Base-by-base conservation (phyloP, 2,329 filamentous ascomycete genomes). In the Geosmithia putterillii region DNA sequence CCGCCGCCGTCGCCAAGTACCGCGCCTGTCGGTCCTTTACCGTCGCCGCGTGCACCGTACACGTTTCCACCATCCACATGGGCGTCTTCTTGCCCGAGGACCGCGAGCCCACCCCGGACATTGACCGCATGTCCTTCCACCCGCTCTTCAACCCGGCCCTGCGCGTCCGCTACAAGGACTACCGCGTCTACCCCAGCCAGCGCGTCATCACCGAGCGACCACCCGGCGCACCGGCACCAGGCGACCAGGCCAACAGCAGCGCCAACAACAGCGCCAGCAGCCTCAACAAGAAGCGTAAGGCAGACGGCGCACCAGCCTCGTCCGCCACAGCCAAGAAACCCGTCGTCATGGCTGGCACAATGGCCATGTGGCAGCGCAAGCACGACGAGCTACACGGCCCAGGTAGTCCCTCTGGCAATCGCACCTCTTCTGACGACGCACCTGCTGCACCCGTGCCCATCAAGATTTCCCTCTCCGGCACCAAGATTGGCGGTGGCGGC, bases 21-120 rank as follows among this genome's bases (percentile, higher is more conserved):
- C 76, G 77, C 35, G 81, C 79, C 28, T 77, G 81, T 22, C 76
- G 85, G 10, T 82, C 79, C 41, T 90, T 90, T 53, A 87, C 81
- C 2, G 86, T 92, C 47, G 81, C 80, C 1, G 86, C 81, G 3
- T 81, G 79, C 50, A 75, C 79, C 1, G 82, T 87, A 15, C 70
- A 75, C 10, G 71, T 86, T 20, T 82, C 76, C 38, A 87, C 83
- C 51, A 88, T 89, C 35, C 86, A 92, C 50, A 77, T 84, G n/a
- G 86, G 86, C 5, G 85, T 92, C 3, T 92, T 94, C 54, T 76
- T 89, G 12, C 85, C 83, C 1, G 81, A 84, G 38, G 69, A 83
- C 41, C 74, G 80, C 42, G 69, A 72, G 7, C 45, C 66, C 2
- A 69, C 69, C 5, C 66, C 73, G 0, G 72, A 73, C 17, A 74